These are phyloP conservation scores for Cyclostephanos invisitatus DNA, from an alignment of 108 stramenopile genomes.

Conservation along the genomic window DNA sequence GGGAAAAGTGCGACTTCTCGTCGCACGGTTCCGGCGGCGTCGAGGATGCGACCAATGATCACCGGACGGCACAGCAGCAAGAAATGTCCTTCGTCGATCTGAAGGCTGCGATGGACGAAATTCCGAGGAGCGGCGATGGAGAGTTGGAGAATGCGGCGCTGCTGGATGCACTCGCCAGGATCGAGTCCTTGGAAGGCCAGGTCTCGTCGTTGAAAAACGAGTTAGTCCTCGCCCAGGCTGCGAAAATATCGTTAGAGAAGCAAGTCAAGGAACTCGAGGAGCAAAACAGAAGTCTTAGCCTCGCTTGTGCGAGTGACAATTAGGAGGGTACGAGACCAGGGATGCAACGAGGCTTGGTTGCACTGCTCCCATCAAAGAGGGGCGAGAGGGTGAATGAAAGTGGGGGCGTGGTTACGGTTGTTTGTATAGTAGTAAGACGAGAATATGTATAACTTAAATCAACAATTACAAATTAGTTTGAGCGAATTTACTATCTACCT, in stretches of 20 bases:
- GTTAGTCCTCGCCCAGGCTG: conserved; percentile 38
- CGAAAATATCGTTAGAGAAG: conserved; percentile 55
- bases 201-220: conserved; percentile 52
- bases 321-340: not conserved
- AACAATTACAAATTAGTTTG: not conserved
- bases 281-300: conserved; percentile 46
- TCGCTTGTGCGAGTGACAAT: conserved; percentile 4
- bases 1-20: conserved; percentile 13
- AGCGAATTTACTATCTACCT: no score
- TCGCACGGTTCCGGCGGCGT: not conserved
- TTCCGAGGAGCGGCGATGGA: not conserved
- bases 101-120: conserved; percentile 5
- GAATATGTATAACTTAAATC: not conserved
- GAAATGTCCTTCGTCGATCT: conserved; percentile 33
- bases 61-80: not conserved
- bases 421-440: not conserved
- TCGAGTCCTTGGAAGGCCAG: conserved; percentile 41
- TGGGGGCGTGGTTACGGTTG: not conserved
- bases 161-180: conserved; percentile 42
- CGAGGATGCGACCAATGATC: not conserved
- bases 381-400: not conserved
- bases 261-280: conserved; percentile 60
- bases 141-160: conserved; percentile 1
- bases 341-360: not conserved
- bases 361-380: not conserved